Percentiles rank a stretch among this genome's conserved stretches.
Evolutionary conservation across 345 rosid genomes (phyloP).

Genomic region (Populus tremula): DNA sequence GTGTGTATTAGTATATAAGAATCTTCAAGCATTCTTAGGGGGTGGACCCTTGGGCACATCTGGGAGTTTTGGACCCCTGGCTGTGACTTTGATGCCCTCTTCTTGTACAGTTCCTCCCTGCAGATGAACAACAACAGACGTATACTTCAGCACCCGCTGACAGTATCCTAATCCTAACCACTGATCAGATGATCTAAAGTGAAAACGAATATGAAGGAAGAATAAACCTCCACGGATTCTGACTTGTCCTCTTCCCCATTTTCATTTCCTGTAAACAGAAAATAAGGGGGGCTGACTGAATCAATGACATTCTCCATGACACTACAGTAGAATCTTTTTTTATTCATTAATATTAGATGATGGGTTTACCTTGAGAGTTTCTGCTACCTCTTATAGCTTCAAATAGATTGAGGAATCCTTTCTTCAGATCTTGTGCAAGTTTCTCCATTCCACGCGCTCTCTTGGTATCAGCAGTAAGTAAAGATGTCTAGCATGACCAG

Average conservation of each 20-base stretch:
- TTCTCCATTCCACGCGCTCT: slow-evolving; percentile 10
- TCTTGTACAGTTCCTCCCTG: slow-evolving; percentile 1
- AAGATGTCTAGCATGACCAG: background rate
- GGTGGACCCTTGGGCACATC: slow-evolving; percentile 16
- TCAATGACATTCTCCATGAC: too few relatives aligned
- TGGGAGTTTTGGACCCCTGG: slow-evolving; percentile 14
- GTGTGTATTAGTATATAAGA: background rate
- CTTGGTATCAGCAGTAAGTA: background rate
- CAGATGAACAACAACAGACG: background rate
- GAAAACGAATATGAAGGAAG: background rate
- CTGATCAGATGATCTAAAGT: background rate
- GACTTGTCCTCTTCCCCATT: slow-evolving; percentile 6
- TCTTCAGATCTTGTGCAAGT: slow-evolving; percentile 31
- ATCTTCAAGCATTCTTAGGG: slow-evolving; percentile 16
- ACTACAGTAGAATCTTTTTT: background rate
- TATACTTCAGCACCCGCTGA: background rate
- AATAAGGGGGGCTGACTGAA: background rate
- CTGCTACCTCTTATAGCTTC: slow-evolving; percentile 17
- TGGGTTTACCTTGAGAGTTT: slow-evolving; percentile 6
- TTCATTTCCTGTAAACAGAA: slow-evolving; percentile 12
- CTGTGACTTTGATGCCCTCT: background rate
- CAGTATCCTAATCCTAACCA: background rate
- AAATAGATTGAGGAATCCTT: slow-evolving; percentile 11
- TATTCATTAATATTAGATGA: background rate
- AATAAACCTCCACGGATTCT: slow-evolving; percentile 12